phyloP scores from a whole-genome alignment of 495 filamentous ascomycete species.

The Aspergillus incahuasiensis region DNA sequence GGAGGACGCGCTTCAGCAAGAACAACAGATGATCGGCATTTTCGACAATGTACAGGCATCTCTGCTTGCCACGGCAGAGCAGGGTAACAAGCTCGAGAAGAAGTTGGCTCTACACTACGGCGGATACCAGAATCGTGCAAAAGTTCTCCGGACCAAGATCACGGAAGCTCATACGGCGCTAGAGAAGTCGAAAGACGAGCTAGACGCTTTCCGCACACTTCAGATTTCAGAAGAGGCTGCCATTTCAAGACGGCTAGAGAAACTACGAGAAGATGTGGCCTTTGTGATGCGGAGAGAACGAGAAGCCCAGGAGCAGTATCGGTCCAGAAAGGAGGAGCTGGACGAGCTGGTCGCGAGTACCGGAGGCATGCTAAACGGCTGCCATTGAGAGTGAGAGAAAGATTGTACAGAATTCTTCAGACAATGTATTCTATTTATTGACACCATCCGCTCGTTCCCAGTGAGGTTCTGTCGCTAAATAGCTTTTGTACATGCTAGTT shows the following conservation, averaged over 20 bases:
- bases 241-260: slow-evolving; percentile 65
- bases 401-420: neutral
- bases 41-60: slow-evolving; percentile 61
- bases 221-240: slow-evolving; percentile 74
- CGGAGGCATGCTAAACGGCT: slow-evolving; percentile 38
- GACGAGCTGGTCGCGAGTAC: slow-evolving; percentile 50
- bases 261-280: slow-evolving; percentile 73
- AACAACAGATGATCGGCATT: slow-evolving; percentile 45
- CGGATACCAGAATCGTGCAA: slow-evolving; percentile 84
- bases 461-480: neutral
- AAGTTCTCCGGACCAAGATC: slow-evolving; percentile 75
- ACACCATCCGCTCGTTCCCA: neutral
- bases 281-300: slow-evolving; percentile 80
- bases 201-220: slow-evolving; percentile 71
- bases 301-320: slow-evolving; percentile 85
- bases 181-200: slow-evolving; percentile 62
- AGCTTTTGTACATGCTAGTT: neutral
- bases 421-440: slow-evolving; percentile 12
- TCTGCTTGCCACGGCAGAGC: slow-evolving; percentile 66
- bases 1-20: slow-evolving; percentile 32
- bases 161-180: slow-evolving; percentile 72
- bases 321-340: slow-evolving; percentile 70
- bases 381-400: slow-evolving; percentile 30
- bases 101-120: slow-evolving; percentile 84
- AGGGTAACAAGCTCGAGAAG: slow-evolving; percentile 84